Evolutionary conservation across 371 early-diverging fungal genomes (phyloP), one percentile per base, ranked within the genome.

Genomic region (Apophysomyces ossiformis): DNA sequence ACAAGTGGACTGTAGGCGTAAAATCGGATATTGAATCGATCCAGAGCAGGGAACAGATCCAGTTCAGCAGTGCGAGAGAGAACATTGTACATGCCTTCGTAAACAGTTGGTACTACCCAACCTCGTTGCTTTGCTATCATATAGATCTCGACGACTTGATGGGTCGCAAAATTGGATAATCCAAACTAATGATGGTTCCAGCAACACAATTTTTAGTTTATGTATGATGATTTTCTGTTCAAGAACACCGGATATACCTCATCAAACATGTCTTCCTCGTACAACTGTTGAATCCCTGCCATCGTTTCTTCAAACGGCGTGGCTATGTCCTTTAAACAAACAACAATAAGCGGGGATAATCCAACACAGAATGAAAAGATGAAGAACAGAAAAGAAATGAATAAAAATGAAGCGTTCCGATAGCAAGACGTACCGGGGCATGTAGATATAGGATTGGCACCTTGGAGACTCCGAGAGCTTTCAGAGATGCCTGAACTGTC

Each of bases 1-100:
- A 83, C 80, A 15, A 88, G 71, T 0, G 89, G 89, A 68, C 88
- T 90, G 74, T 87, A 90, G 0, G 87, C 87, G 72, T 82, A 71
- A 50, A 78, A 81, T 13, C 60, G 61, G 62, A 90, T 85, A 9
- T 76, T 73, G 37, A 88, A 76, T 16, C 81, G 78, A 0, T 80
- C 72, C 59, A 90, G 59, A 59, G 87, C 87, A 12, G 88, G 85
- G 50, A 90, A 74, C 15, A 90, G 72, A 63, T 88, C 91, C 11
- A 69, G 72, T 65, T 89, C 90, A 16, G 87, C 82, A 36, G 78
- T 83, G 56, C 91, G 76, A 7, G 86, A 86, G n/a, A 90, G 64
- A 3, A 84, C 83, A 67, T 89, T 89, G 79, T 90, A 89, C 77
- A 78, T 77, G 45, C 85, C 85, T 64, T 84, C 82, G 46, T 86